A percentile compares a stretch with the other conserved stretches of the same genome.
These are phyloP conservation scores for Pseudozyma flocculosa DNA, from an alignment of 1,284 basidiomycete species.

Conservation along the genomic window DNA sequence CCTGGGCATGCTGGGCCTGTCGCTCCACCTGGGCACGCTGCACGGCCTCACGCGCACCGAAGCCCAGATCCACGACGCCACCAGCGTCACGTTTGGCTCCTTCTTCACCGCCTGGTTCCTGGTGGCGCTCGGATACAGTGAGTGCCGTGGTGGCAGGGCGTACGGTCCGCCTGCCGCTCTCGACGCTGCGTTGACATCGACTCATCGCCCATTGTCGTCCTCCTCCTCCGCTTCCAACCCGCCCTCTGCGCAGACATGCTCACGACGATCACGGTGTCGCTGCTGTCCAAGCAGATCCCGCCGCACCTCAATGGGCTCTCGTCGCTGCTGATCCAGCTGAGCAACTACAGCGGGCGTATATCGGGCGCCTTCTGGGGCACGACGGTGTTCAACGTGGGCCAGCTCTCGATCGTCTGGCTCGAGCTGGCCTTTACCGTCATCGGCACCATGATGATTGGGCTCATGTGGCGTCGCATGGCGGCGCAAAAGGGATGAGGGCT, in stretches of 20 bases:
- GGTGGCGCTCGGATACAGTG: conserved; percentile 21
- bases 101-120: conserved; percentile 40
- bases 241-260: conserved; percentile 20
- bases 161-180: too few relatives aligned
- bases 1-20: conserved; percentile 27
- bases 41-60: conserved; percentile 9
- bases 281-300: conserved; percentile 36
- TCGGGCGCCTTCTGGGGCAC: conserved; percentile 33
- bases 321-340: conserved; percentile 32
- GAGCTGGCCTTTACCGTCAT: conserved; percentile 32
- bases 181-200: too few relatives aligned
- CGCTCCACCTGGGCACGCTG: conserved; percentile 33
- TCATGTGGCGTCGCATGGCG: conserved; percentile 38
- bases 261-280: conserved; percentile 31
- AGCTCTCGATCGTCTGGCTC: conserved; percentile 30
- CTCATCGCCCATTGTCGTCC: too few relatives aligned
- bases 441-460: conserved; percentile 21
- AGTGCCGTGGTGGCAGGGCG: too few relatives aligned
- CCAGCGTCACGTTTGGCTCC: conserved; percentile 19
- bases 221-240: too few relatives aligned
- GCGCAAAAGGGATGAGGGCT: conserved; percentile 13
- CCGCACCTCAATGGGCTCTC: conserved; percentile 33
- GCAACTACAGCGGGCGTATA: conserved; percentile 30
- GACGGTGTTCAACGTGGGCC: conserved; percentile 32
- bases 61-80: background rate